phyloP scores from a whole-genome alignment of 225 moss, liverwort and hornwort genomes.

The Straminergon stramineum region DNA sequence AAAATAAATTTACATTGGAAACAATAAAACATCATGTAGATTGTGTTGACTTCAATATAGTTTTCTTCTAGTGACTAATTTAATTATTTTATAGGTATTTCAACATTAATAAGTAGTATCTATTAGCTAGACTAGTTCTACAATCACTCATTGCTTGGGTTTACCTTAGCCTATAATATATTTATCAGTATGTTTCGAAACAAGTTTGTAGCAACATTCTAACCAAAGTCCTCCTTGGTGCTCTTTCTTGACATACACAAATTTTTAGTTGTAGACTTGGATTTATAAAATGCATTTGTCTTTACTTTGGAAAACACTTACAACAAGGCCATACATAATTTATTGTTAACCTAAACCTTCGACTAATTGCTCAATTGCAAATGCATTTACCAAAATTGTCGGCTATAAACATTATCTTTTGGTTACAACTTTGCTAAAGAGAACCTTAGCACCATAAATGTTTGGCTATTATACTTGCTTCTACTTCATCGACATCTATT shows the following conservation, averaged over 20 bases:
- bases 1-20: too few species aligned
- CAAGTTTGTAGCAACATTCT: background rate
- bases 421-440: background rate
- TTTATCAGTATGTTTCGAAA: fast-evolving
- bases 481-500: too few species aligned
- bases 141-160: background rate
- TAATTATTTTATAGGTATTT: background rate
- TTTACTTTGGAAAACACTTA: background rate
- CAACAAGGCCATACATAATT: background rate
- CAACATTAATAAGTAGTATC: background rate
- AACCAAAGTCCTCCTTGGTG: fast-evolving
- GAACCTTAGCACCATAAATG: background rate
- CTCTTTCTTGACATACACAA: background rate
- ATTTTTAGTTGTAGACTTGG: background rate
- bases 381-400: fast-evolving
- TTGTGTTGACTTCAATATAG: too few species aligned
- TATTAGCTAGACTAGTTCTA: fast-evolving
- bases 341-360: background rate
- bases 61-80: too few species aligned
- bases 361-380: background rate
- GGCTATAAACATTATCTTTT: too few species aligned
- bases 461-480: too few species aligned
- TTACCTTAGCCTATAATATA: background rate
- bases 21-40: too few species aligned
- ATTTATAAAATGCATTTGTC: background rate